These are phyloP conservation scores for Candolleomyces aberdarensis DNA, from an alignment of 768 basidiomycete species.

Conservation along the genomic window DNA sequence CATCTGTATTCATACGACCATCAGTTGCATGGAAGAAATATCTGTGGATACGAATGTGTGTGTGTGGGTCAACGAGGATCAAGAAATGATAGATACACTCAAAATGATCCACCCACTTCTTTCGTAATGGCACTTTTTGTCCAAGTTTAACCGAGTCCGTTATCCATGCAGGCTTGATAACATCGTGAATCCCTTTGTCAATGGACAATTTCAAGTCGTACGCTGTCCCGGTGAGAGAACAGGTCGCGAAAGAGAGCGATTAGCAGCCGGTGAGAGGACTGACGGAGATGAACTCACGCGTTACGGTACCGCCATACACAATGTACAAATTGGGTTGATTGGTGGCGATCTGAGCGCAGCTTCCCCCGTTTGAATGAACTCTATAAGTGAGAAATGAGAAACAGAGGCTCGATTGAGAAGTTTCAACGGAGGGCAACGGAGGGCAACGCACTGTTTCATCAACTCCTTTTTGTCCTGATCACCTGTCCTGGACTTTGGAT, in stretches of 20 bases:
- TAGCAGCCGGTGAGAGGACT: neutral
- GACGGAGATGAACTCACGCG: conserved; percentile 45
- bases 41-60: conserved; percentile 37
- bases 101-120: conserved; percentile 46
- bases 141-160: conserved; percentile 66
- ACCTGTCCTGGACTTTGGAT: conserved; percentile 66
- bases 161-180: conserved; percentile 83
- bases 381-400: conserved; percentile 33
- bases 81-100: neutral
- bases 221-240: conserved; percentile 35
- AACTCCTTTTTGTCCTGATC: conserved; percentile 69
- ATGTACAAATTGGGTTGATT: conserved; percentile 52
- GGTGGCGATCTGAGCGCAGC: conserved; percentile 56
- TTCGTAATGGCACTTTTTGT: conserved; percentile 55
- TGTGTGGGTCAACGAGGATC: neutral
- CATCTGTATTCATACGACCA: conserved; percentile 43
- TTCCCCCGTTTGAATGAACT: conserved; percentile 69
- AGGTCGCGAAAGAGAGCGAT: neutral
- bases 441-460: conserved; percentile 54
- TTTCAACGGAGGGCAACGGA: neutral
- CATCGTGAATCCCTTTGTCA: conserved; percentile 65
- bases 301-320: conserved; percentile 67
- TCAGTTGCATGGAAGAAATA: conserved; percentile 78
- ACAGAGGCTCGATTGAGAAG: neutral
- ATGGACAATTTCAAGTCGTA: conserved; percentile 71